A percentile compares a stretch with the other conserved stretches of the same genome.
phyloP scores from a whole-genome alignment of 495 filamentous ascomycete species.

The Penicillium salamii region DNA sequence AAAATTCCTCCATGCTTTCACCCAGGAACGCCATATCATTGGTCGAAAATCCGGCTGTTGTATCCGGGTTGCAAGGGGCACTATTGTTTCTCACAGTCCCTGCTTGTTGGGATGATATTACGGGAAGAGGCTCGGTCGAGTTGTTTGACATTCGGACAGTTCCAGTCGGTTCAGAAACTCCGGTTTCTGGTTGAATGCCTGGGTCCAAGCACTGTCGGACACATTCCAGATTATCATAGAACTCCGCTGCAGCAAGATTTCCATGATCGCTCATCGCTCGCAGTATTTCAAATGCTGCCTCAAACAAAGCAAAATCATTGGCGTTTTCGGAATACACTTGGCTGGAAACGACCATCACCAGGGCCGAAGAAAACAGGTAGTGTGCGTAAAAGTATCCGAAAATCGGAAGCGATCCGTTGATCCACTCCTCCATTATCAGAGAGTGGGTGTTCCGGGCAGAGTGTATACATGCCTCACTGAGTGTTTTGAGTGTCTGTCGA shows the following conservation, averaged over 20 bases:
- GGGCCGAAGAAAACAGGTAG: constrained; percentile 30
- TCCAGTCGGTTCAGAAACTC: neutral
- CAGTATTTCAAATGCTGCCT: constrained; percentile 29
- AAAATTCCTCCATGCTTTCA: constrained; percentile 31
- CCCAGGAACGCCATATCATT: constrained; percentile 30
- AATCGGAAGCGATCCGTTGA: constrained; percentile 30
- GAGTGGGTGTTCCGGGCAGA: constrained; percentile 28
- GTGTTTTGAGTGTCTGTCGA: constrained; percentile 18
- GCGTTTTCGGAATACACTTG: constrained; percentile 17
- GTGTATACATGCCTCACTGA: constrained; percentile 33
- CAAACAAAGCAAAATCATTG: constrained; percentile 22
- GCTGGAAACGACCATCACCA: constrained; percentile 32
- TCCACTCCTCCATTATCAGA: constrained; percentile 35
- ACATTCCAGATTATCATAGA: constrained; percentile 28
- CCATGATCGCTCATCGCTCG: constrained; percentile 27
- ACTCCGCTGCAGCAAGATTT: constrained; percentile 31
- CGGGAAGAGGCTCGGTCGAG: neutral
- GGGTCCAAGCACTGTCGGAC: constrained; percentile 17
- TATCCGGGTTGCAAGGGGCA: neutral
- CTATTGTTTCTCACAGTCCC: neutral
- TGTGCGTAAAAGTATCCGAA: constrained; percentile 36
- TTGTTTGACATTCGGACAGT: neutral
- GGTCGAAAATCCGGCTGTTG: neutral
- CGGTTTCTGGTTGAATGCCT: neutral
- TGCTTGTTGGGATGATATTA: neutral